A percentile compares a stretch with the other conserved stretches of the same genome.
phyloP scores from a whole-genome alignment of 2,329 filamentous ascomycete species.

The Escovopsis sp. region DNA sequence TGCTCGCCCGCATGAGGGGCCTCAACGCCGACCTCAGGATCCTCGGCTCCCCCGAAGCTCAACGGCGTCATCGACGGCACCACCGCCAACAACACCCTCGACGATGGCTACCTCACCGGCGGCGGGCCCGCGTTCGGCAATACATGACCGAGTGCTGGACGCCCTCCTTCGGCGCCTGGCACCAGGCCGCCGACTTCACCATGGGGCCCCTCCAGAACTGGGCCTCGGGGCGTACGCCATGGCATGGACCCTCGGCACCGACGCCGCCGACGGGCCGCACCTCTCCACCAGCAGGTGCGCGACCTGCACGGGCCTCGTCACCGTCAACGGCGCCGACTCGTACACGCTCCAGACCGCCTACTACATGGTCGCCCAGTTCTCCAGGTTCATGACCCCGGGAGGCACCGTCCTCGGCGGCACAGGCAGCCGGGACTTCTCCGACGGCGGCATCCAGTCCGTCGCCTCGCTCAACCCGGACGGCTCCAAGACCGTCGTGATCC shows the following conservation, averaged over 20 bases:
- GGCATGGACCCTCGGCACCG: conserved; percentile 30
- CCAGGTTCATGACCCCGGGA: conserved; percentile 29
- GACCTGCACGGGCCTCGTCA: conserved; percentile 36
- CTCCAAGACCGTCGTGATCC: conserved; percentile 22
- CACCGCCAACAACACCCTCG: conserved; percentile 15
- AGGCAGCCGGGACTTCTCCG: conserved; percentile 19
- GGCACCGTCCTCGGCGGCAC: conserved; percentile 25
- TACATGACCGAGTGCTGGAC: conserved; percentile 36
- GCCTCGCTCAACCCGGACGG: conserved; percentile 28
- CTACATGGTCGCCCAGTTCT: conserved; percentile 38
- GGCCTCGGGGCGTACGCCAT: conserved; percentile 24
- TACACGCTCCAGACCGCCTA: conserved; percentile 33
- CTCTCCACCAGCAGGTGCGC: conserved; percentile 22
- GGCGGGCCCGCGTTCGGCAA: conserved; percentile 19
- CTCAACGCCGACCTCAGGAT: conserved; percentile 19
- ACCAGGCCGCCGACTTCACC: conserved; percentile 26
- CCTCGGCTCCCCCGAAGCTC: conserved; percentile 22
- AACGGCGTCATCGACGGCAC: conserved; percentile 19
- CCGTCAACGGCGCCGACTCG: conserved; percentile 29
- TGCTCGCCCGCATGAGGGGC: conserved; percentile 20
- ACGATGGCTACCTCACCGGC: conserved; percentile 13
- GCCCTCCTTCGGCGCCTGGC: conserved; percentile 18
- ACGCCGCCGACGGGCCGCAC: conserved; percentile 26
- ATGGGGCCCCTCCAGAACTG: conserved; percentile 34
- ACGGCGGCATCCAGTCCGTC: conserved; percentile 27